Conservation (phyloP, 352 stramenopile species). For the Phytophthora fragariae region DNA sequence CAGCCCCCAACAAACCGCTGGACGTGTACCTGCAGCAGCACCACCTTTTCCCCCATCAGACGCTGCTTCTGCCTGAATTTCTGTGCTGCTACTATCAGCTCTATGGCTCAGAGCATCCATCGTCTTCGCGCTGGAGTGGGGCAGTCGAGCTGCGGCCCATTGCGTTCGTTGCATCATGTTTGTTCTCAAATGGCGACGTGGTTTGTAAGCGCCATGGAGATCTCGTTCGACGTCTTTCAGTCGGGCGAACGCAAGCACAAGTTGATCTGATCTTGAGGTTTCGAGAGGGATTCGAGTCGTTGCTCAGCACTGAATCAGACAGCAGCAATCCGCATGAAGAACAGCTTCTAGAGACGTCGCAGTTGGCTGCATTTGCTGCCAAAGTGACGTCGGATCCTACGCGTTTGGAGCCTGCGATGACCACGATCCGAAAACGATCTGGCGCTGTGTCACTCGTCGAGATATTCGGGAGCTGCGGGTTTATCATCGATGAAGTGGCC, state of each 20-base stretch:
- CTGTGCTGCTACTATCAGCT: slow-evolving; percentile 78
- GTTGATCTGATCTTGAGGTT: slow-evolving; percentile 70
- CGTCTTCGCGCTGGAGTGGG: slow-evolving; percentile 16
- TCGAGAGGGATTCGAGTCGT: slow-evolving; percentile 63
- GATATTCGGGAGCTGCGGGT: slow-evolving; percentile 64
- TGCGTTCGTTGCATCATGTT: slow-evolving; percentile 67
- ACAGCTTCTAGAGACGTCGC: slow-evolving; percentile 45
- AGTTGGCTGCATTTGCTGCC: slow-evolving; percentile 53
- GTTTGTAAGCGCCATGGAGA: slow-evolving; percentile 62
- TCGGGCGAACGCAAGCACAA: slow-evolving; percentile 65
- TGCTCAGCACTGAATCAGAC: slow-evolving; percentile 35
- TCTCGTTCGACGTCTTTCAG: slow-evolving; percentile 60
- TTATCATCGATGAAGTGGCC: slow-evolving; percentile 74
- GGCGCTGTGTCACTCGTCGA: slow-evolving; percentile 66
- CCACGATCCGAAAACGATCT: slow-evolving; percentile 52
- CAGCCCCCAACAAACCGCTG: slow-evolving; percentile 56
- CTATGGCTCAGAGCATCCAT: slow-evolving; percentile 49
- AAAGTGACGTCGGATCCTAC: slow-evolving; percentile 53
- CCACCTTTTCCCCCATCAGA: slow-evolving; percentile 53
- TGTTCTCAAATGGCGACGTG: slow-evolving; percentile 71
- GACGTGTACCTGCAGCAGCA: slow-evolving; percentile 71
- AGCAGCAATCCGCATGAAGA: slow-evolving; percentile 2
- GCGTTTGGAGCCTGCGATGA: slow-evolving; percentile 49
- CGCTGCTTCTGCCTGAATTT: slow-evolving; percentile 64
- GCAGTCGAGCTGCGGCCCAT: slow-evolving; percentile 59